Percentiles rank a stretch among this genome's conserved stretches.
Conservation (phyloP, 2,329 filamentous ascomycete species). For the Colletotrichum zoysiae region DNA sequence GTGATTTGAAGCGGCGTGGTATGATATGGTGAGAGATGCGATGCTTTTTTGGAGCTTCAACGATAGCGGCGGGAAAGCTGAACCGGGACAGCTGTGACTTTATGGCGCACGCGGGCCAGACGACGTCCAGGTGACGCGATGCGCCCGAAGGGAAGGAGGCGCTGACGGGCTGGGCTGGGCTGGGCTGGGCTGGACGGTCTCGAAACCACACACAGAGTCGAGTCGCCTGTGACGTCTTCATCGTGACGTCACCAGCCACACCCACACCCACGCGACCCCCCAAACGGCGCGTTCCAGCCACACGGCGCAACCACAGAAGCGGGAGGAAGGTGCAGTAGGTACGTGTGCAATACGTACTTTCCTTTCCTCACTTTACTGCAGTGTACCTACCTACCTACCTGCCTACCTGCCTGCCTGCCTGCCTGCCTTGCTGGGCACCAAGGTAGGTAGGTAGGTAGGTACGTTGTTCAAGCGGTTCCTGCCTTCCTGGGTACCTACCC, state of each 20-base stretch:
- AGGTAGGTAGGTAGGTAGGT: background rate
- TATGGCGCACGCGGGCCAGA: conserved; percentile 24
- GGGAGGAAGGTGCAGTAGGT: background rate
- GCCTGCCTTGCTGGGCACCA: too few species aligned
- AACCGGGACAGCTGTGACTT: background rate
- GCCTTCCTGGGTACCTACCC: too few species aligned
- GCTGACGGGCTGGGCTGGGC: conserved; percentile 25
- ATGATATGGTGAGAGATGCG: background rate
- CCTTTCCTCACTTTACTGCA: too few species aligned
- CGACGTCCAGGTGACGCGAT: conserved; percentile 34
- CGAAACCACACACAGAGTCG: background rate
- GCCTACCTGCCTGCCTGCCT: background rate
- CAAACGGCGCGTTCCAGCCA: conserved; percentile 30
- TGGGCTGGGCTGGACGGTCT: conserved; percentile 7
- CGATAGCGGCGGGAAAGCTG: too few species aligned
- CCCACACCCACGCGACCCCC: background rate
- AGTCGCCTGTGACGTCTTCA: conserved; percentile 36
- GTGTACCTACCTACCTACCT: background rate
- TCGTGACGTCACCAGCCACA: conserved; percentile 43
- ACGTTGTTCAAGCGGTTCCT: background rate
- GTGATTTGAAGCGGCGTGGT: background rate
- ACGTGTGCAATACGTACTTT: too few species aligned
- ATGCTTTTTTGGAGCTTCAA: background rate
- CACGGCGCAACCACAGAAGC: background rate
- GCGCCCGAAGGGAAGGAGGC: conserved; percentile 3